Conservation (phyloP, 805 yeast species). For the Lachancea quebecensis region DNA sequence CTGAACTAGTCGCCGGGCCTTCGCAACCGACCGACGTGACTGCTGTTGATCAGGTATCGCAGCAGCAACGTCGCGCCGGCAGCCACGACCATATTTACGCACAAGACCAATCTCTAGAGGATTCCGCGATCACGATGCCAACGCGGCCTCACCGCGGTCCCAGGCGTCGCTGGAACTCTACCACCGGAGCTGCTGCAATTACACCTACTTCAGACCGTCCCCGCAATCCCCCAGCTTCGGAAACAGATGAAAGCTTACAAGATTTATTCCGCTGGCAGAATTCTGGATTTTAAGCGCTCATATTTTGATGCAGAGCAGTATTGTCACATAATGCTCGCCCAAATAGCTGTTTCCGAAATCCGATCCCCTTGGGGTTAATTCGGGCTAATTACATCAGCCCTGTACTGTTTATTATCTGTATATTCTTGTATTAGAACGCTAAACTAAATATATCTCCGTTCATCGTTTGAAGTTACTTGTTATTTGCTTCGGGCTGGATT, state of each 20-base stretch:
- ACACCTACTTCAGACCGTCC: conserved; percentile 2
- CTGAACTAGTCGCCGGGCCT: background rate
- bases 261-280: conserved; percentile 20
- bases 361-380: too few species aligned
- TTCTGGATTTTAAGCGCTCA: conserved; percentile 8
- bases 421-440: too few species aligned
- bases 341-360: background rate
- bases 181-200: background rate
- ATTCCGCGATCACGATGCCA: conserved; percentile 4
- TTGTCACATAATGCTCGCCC: too few species aligned
- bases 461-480: background rate
- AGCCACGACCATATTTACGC: background rate
- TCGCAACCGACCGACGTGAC: background rate
- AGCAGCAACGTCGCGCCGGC: background rate
- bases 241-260: conserved; percentile 8
- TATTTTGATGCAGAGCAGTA: background rate
- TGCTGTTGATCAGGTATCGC: background rate
- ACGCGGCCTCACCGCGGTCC: conserved; percentile 9
- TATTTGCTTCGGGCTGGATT: background rate
- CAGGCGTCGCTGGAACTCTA: conserved; percentile 10
- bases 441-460: too few species aligned
- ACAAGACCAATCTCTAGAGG: conserved; percentile 2
- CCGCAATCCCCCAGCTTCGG: background rate
- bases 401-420: too few species aligned
- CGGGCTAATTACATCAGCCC: too few species aligned